These are phyloP conservation scores for Vinca minor DNA, from an alignment of 257 asterid species.

Conservation along the genomic window DNA sequence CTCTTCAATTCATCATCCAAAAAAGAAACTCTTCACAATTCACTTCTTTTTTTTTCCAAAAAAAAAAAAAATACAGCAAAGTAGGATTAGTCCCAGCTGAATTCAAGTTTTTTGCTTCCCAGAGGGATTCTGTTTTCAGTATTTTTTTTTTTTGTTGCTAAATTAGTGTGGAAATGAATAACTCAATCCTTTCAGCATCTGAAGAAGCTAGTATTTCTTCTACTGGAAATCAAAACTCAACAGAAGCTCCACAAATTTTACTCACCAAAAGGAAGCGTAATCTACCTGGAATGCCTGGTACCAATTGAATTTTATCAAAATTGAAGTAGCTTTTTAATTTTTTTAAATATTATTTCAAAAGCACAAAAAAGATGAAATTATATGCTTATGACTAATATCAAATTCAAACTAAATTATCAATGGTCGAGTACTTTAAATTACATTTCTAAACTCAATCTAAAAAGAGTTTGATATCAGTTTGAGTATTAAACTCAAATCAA, in stretches of 20 bases:
- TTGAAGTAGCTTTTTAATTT: not conserved
- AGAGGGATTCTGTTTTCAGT: too few relatives aligned
- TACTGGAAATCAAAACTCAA: conserved; percentile 21
- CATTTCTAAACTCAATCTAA: too few relatives aligned
- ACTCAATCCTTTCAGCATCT: conserved; percentile 24
- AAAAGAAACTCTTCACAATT: too few relatives aligned
- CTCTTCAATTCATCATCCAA: too few relatives aligned
- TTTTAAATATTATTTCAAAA: too few relatives aligned
- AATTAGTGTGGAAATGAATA: conserved; percentile 39
- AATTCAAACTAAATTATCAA: too few relatives aligned
- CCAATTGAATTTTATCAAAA: not conserved
- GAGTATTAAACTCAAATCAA: too few relatives aligned
- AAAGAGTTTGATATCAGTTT: not conserved
- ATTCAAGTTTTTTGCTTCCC: not conserved
- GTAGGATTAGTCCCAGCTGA: conserved; percentile 2
- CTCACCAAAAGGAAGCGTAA: conserved; percentile 60
- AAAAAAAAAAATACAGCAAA: too few relatives aligned
- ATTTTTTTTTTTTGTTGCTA: too few relatives aligned
- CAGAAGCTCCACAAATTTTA: conserved; percentile 14
- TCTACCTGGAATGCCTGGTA: conserved; percentile 98
- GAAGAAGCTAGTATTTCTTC: conserved; percentile 38
- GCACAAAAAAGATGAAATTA: too few relatives aligned
- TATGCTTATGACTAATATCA: too few relatives aligned
- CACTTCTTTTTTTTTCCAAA: conserved; percentile 3
- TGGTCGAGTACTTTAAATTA: too few relatives aligned